Evolutionary conservation across 176 grass and related monocot species (phyloP).

Genomic region (Elymus sibiricus): DNA sequence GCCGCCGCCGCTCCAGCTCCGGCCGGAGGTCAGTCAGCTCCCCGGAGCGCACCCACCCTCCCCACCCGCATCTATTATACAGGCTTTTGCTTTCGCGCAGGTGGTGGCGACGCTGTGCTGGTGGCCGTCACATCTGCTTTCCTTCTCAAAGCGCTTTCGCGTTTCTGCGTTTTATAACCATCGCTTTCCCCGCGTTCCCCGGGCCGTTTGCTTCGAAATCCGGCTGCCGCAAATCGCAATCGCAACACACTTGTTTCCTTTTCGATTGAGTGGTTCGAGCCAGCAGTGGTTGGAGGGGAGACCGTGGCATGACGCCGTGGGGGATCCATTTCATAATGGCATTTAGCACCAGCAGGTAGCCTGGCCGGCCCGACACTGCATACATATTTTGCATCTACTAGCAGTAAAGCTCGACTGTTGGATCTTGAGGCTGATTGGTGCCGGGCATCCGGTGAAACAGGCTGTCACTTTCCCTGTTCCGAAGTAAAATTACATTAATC

Average conservation of each 20-base stretch:
- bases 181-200: background rate
- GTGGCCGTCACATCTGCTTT: background rate
- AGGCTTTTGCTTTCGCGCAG: background rate
- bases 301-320: slow-evolving; percentile 3
- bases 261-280: slow-evolving; percentile 1
- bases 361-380: slow-evolving; percentile 18
- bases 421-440: slow-evolving; percentile 19
- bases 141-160: slow-evolving; percentile 7
- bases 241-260: background rate
- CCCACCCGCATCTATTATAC: background rate
- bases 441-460: background rate
- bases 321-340: slow-evolving; percentile 24
- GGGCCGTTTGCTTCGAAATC: background rate
- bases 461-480: background rate
- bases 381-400: background rate
- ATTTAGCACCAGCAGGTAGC: slow-evolving; percentile 16
- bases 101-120: background rate
- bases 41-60: background rate
- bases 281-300: background rate
- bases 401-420: background rate
- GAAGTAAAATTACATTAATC: background rate
- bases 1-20: slow-evolving; percentile 51
- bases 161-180: background rate
- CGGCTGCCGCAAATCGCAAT: background rate
- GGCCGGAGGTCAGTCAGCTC: slow-evolving; percentile 58